Evolutionary conservation across 164 flowering plant genomes (phyloP), one percentile per base, ranked within the genome.

Genomic region (Warburgia ugandensis): DNA sequence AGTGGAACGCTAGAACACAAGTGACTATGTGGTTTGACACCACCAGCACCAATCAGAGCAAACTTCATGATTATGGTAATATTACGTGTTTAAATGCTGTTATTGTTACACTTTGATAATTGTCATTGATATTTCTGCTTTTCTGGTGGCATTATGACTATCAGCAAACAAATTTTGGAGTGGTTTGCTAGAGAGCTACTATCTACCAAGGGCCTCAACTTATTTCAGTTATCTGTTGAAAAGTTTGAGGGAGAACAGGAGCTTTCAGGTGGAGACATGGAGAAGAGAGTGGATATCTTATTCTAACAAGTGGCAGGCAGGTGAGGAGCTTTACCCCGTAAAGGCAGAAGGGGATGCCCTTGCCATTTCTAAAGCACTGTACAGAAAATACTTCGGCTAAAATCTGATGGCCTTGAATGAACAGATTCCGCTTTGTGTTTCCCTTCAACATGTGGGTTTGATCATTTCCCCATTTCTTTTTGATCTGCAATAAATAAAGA

Each of bases 161-260:
- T 56, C 73, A 92, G 98, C 95, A 45, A 92, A 92, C 68, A 92
- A 91, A 56, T 84, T 76, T 50, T 87, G 98, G 98, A 80, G 96
- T 49, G 95, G 98, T 11, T 63, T 92, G 19, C 54, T 87, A 29
- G 70, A 65, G 63, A 59, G 52, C 42, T 92, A 92, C 59, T 92
- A 92, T 72, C 77, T 87, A 27, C 98, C 94, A 6, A 82, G 98
- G 49, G 98, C 98, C 22, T 66, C 80, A 20, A 70, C 73, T 36
- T 92, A 83, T 58, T 87, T 92, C 52, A 23, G 29, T 19, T 55
- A 68, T 44, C 47, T 87, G 42, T 52, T 61, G 23, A 68, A 50
- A 60, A 79, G 94, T 72, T 68, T 85, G 67, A 59, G 30, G 46
- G 69, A 70, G 10, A 77, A 75, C 41, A 51, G 68, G 48, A 60